Evolutionary conservation across 257 asterid genomes (phyloP), one percentile per base, ranked within the genome.

Genomic region (Capsicum chinense): DNA sequence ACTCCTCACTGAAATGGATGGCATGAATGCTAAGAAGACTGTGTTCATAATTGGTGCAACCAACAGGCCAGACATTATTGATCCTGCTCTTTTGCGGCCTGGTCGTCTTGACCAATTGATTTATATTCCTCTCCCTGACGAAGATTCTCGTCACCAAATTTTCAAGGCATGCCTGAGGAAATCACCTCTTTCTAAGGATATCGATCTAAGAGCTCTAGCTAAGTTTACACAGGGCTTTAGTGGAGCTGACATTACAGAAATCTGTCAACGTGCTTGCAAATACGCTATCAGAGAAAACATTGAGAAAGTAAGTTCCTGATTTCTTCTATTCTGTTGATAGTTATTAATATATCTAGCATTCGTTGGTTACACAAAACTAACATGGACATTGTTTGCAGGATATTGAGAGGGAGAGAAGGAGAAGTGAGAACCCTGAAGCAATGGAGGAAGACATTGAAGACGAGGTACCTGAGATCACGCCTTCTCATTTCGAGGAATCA

Each of bases 41-140:
- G 98, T 94, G 59, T 94, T 94, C 87, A 94, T 94, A 10, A 94
- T 94, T 21, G 98, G 98, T n/a, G 98, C 98, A 50, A 93, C 98
- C 52, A 95, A 93, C 85, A 85, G 98, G 84, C 98, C 98, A 0
- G 98, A 95, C 74, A 93, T 95, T 0, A 93, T 95, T 19, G 98
- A 95, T 73, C 91, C 98, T n/a, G 99, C 99, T 1, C 99, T 95
- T 85, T 84, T 95, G 58, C 93, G 99, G 16, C 99, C 98, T 17
- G 99, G 97, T 3, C 92, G 99, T 15, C 97, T 95, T 56, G 99
- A 95, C 85, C 99, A 95, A 58, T 82, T 95, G 90, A 95, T 95
- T 57, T 95, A 94, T 84, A 95, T 95, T 56, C 99, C 97, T 58
- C 95, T 95, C 52, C 99, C 98, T 3, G 98, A 95, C 19, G 97